Conservation (phyloP, 495 filamentous ascomycete genomes). For the Neurospora sp. region DNA sequence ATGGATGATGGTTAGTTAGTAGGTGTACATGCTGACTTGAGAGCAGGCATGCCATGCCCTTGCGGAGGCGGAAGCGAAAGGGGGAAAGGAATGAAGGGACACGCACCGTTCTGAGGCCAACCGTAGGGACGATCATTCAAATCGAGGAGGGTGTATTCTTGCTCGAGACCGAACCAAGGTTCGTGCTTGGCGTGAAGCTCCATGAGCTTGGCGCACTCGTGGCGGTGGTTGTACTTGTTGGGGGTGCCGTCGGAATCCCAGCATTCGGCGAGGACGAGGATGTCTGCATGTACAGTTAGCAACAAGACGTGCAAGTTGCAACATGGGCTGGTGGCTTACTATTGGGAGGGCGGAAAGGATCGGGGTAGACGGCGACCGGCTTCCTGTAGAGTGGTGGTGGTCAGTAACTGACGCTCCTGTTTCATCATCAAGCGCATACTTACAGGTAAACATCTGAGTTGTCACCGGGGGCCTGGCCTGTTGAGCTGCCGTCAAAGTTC, state of each 20-base stretch:
- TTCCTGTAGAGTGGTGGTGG: constrained; percentile 23
- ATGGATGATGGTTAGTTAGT: constrained; percentile 23
- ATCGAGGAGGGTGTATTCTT: constrained; percentile 60
- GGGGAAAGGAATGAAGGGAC: no score
- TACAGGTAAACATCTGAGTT: constrained; percentile 89
- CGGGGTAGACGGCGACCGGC: constrained; percentile 59
- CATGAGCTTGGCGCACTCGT: constrained; percentile 52
- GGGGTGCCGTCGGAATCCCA: constrained; percentile 89
- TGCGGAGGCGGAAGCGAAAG: no score
- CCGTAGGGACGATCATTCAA: constrained; percentile 74
- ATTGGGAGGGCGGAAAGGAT: constrained; percentile 65
- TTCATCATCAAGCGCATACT: neutral
- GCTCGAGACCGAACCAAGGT: constrained; percentile 94
- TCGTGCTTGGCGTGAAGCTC: constrained; percentile 66
- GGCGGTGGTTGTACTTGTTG: constrained; percentile 94
- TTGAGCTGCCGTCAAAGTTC: constrained; percentile 88
- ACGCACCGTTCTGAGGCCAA: constrained; percentile 51
- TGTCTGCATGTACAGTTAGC: constrained; percentile 28
- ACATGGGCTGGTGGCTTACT: constrained; percentile 10
- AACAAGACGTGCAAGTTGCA: constrained; percentile 52
- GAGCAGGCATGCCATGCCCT: no score
- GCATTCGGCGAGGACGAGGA: constrained; percentile 75
- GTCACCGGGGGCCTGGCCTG: constrained; percentile 80
- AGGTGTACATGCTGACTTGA: no score
- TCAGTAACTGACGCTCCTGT: neutral